These are phyloP conservation scores for Parmelia sp. DNA, from an alignment of 495 filamentous ascomycete genomes.

Conservation along the genomic window DNA sequence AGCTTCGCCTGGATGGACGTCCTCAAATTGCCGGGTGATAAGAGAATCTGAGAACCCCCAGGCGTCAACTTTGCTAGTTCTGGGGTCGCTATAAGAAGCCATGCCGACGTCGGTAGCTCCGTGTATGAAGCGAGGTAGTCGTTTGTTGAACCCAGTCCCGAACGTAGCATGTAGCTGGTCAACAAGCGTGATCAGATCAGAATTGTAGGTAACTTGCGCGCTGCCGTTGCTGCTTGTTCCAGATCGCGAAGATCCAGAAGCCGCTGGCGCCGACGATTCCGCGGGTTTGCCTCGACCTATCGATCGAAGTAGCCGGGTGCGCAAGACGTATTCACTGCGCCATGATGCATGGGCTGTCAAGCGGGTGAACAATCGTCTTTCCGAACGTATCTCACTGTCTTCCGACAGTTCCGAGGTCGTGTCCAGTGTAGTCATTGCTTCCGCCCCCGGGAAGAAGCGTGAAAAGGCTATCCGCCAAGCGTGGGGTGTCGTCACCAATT, in stretches of 20 bases:
- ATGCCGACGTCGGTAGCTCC: constrained; percentile 69
- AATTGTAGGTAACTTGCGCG: constrained; percentile 70
- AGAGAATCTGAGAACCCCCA: constrained; percentile 76
- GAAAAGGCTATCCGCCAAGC: constrained; percentile 87
- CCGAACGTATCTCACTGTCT: constrained; percentile 49
- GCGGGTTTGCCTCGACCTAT: constrained; percentile 69
- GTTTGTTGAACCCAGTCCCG: constrained; percentile 53
- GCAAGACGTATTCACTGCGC: constrained; percentile 85
- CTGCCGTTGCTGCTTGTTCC: constrained; percentile 47
- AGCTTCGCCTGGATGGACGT: constrained; percentile 64
- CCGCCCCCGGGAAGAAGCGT: constrained; percentile 75
- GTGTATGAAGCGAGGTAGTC: constrained; percentile 70
- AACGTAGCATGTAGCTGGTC: constrained; percentile 73
- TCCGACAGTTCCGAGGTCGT: constrained; percentile 25
- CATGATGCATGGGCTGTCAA: constrained; percentile 76
- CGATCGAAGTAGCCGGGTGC: constrained; percentile 77
- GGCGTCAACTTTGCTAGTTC: constrained; percentile 67
- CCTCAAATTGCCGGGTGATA: constrained; percentile 66
- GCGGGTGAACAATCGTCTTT: constrained; percentile 70
- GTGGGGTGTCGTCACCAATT: constrained; percentile 77
- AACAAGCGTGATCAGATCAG: constrained; percentile 65
- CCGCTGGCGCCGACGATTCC: constrained; percentile 48
- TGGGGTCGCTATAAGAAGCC: constrained; percentile 69
- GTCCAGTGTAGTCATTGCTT: constrained; percentile 37
- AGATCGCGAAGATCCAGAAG: constrained; percentile 41